phyloP scores from a whole-genome alignment of 176 grass and related monocot species.

The Bromus sterilis region DNA sequence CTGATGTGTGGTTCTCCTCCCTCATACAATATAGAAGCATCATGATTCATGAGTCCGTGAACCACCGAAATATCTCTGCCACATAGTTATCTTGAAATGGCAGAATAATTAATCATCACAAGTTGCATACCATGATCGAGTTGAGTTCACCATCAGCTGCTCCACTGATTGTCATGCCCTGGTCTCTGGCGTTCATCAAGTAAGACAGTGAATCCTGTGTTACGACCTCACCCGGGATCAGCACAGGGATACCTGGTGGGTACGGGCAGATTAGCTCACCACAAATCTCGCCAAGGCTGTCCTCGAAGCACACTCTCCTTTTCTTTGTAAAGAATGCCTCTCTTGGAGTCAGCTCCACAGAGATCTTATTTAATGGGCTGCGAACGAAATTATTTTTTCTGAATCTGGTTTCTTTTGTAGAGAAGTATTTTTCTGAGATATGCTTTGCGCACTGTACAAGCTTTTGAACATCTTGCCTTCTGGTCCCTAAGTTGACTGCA shows the following conservation, averaged over 20 bases:
- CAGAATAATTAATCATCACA: constrained; percentile 9
- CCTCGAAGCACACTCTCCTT: constrained; percentile 36
- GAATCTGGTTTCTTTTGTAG: constrained; percentile 4
- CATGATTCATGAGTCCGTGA: background rate
- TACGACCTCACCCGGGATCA: constrained; percentile 75
- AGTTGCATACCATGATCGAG: constrained; percentile 57
- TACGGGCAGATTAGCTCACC: constrained; percentile 86
- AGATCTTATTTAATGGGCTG: constrained; percentile 31
- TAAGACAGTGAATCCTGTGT: constrained; percentile 51
- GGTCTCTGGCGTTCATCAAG: constrained; percentile 40
- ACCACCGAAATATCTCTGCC: background rate
- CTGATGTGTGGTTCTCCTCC: background rate
- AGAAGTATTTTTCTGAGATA: constrained; percentile 49
- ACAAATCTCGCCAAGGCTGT: constrained; percentile 70
- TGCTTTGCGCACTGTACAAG: constrained; percentile 42
- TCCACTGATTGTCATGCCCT: constrained; percentile 59
- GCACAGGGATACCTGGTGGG: constrained; percentile 73
- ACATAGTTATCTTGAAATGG: background rate
- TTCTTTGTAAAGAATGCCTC: constrained; percentile 79
- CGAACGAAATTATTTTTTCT: background rate
- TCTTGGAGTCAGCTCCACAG: constrained; percentile 54
- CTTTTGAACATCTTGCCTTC: constrained; percentile 42
- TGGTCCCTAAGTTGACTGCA: constrained; percentile 77
- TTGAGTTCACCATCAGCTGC: constrained; percentile 51
- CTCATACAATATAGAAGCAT: background rate